Base-by-base conservation (phyloP, 2,329 filamentous ascomycete species). In the Nigrospora oryzae region DNA sequence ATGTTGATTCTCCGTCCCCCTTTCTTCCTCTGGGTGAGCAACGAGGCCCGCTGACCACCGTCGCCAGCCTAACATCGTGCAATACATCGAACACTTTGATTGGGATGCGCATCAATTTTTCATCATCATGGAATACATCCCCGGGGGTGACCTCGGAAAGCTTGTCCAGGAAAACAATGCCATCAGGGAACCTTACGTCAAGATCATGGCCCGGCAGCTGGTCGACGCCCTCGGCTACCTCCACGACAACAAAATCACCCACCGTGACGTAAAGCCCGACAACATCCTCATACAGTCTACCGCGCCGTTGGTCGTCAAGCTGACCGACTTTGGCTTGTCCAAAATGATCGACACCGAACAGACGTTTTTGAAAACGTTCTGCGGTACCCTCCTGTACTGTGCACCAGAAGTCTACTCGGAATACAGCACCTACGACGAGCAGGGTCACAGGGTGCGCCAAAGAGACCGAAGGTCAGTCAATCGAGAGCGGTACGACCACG, bases 201-300 rank as follows among this genome's bases (percentile, higher is more conserved):
- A 84, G 61, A 70, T 70, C 5, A 86, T 96, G 63, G 79, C 89
- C 1, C 62, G 68, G 16, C 89, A 95, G 61, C 77, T 97, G 33
- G 68, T 96, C 37, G 79, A 84, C 53, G 91, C 91, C 2, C 69
- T 98, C 43, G 81, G 81, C 30, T 96, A 98, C 61, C 73, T 98
- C 10, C 93, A 98, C 63, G 71, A 75, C 43, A 84, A 86, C 56
- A 89, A 85, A 58, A 96, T 98, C 55, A 97, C 91, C 0, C 93
- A 98, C 65, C 85, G 93, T n/a, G 93, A 98, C 63, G 89, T 98
- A 59, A 98, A 98, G 61, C 93, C 93, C 0, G 93, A 98, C 70
- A 98, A 98, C 58, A 96, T 98, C 49, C 73, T 98, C 36, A 86
- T 97, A 53, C 74, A 82, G 11, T 83, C 81, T 1, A 62, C 79